Base-by-base conservation (phyloP, 2,329 filamentous ascomycete species). In the Xylariomycetidae sp. region DNA sequence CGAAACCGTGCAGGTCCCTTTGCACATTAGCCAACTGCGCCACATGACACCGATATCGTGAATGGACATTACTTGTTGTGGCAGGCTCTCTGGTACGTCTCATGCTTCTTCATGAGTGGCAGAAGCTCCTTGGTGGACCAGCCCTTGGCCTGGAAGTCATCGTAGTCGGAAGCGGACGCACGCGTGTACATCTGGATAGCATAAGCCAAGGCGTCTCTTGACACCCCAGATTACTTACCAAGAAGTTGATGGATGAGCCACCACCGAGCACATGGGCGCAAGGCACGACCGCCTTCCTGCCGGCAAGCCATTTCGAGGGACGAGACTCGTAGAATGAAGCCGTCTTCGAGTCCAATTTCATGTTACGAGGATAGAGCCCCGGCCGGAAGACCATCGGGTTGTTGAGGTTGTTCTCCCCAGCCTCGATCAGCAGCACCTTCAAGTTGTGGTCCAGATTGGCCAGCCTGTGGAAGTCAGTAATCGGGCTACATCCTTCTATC, bases 321-420 rank as follows among this genome's bases (percentile, higher is more conserved):
- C 78, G 71, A 29, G 82, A 87, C 58, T 88, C 77, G 54, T 89
- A 90, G 60, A 89, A 89, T 0, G 82, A 82, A 20, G 85, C 83
- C 19, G 82, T 86, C 68, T 85, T 87, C 47, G 81, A 86, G 68
- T 86, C 82, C 39, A 85, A 56, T 60, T 85, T 79, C 52, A 54
- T 86, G 63, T 87, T 87, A 28, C 69, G 65, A n/a, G 82, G 83
- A 59, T 82, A 87, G 56, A 87, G 82, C 34, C 79, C 82, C 3
- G 82, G 82, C 5, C 82, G 76, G 61, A 73, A 86, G 10, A 87
- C 81, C 77, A 74, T 85, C 58, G 81, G 82, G 54, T 87, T 85
- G 64, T 88, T 87, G 38, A 82, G 60, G 72, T 82, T 58, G 32
- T 39, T 57, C 40, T 58, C 54, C 6, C 54, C 54, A 10, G 53